A percentile compares a stretch with the other conserved stretches of the same genome.
phyloP scores from a whole-genome alignment of 2,329 filamentous ascomycete species.

The Ophiostoma pallidulum region DNA sequence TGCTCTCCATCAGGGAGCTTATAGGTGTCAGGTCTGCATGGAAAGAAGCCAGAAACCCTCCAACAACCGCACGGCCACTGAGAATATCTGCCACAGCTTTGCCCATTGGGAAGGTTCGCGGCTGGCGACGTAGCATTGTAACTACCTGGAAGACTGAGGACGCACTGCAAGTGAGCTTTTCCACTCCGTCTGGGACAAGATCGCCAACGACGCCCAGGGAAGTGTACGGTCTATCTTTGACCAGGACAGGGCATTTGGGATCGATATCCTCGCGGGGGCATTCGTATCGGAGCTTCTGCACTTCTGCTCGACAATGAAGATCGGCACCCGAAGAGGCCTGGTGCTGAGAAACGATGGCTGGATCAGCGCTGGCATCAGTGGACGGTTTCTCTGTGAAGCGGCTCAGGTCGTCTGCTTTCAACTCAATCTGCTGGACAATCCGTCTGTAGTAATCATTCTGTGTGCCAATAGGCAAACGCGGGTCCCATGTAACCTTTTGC shows the following conservation, averaged over 20 bases:
- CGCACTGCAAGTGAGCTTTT: not conserved
- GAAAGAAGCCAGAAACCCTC: not conserved
- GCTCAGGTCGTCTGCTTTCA: slow-evolving; percentile 23
- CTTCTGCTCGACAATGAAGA: slow-evolving; percentile 6
- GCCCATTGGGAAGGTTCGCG: not conserved
- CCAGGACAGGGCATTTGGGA: not conserved
- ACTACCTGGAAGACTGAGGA: slow-evolving; percentile 1
- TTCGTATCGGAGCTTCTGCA: slow-evolving; percentile 12
- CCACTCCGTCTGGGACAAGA: not conserved
- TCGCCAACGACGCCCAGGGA: not conserved
- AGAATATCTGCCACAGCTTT: not conserved
- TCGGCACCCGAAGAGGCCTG: too few relatives aligned
- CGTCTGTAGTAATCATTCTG: slow-evolving; percentile 30
- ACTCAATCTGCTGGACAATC: slow-evolving; percentile 22
- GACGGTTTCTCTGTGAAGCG: slow-evolving; percentile 17
- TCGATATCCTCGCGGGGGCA: not conserved
- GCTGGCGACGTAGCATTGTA: not conserved
- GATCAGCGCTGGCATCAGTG: too few relatives aligned
- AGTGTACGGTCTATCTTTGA: slow-evolving; percentile 1
- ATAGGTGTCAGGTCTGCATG: not conserved
- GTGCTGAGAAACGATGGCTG: too few relatives aligned
- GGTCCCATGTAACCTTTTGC: slow-evolving; percentile 28
- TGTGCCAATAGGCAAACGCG: slow-evolving; percentile 22
- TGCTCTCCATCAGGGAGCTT: not conserved
- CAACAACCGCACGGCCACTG: not conserved